These are phyloP conservation scores for Kwoniella pini DNA, from an alignment of 768 basidiomycete species.

Conservation along the genomic window DNA sequence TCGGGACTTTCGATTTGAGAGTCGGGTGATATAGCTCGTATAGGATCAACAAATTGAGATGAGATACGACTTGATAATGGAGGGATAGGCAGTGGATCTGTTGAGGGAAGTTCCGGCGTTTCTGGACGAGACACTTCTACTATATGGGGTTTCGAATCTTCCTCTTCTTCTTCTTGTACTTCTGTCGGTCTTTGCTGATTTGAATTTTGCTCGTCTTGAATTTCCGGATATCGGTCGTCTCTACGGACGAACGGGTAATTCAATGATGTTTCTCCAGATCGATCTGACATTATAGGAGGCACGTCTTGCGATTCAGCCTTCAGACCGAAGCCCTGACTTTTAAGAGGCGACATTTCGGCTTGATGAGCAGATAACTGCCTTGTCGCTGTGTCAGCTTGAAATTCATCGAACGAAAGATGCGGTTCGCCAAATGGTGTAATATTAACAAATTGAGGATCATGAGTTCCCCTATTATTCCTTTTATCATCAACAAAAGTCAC, in stretches of 20 bases:
- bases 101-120: background rate
- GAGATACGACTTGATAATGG: background rate
- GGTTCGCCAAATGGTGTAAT: background rate
- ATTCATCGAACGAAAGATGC: background rate
- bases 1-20: background rate
- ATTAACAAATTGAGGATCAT: conserved; percentile 1
- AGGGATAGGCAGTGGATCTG: background rate
- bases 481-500: no score
- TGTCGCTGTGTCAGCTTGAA: no score
- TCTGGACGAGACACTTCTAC: background rate
- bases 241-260: no score
- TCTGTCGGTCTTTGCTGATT: no score
- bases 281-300: no score
- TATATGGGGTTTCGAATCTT: background rate
- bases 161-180: background rate
- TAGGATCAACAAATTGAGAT: background rate
- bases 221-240: no score
- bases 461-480: background rate
- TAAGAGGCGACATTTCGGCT: no score
- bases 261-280: no score
- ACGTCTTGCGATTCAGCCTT: no score
- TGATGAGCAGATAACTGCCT: no score
- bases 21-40: no score
- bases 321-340: no score
- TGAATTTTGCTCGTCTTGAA: background rate